phyloP scores from a whole-genome alignment of 352 stramenopile species.

The Pythium folliculosum region DNA sequence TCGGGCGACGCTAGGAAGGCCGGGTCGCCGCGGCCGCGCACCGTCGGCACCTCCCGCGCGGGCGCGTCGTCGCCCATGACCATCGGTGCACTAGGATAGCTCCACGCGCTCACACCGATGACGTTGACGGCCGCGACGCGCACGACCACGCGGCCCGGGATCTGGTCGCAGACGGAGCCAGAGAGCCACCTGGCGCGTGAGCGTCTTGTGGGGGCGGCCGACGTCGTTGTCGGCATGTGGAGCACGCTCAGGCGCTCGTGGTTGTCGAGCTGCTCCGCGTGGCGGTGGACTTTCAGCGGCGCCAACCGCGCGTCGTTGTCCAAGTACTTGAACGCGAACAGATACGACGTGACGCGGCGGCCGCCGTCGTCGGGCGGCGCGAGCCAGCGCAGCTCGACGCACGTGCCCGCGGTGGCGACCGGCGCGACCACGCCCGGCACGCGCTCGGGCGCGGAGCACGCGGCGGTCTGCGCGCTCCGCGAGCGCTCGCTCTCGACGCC shows the following conservation, averaged over 20 bases:
- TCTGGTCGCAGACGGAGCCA: slow-evolving; percentile 46
- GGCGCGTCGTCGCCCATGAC: neutral
- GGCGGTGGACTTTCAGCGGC: slow-evolving; percentile 18
- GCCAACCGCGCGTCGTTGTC: neutral
- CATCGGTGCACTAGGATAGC: slow-evolving; percentile 37
- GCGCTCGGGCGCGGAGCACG: slow-evolving; percentile 40
- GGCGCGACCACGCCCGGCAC: slow-evolving; percentile 46
- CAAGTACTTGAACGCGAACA: slow-evolving; percentile 31
- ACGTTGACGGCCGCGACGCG: slow-evolving; percentile 67
- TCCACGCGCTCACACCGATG: slow-evolving; percentile 62
- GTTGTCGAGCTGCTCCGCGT: neutral
- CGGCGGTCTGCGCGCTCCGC: slow-evolving; percentile 38
- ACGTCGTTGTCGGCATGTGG: neutral
- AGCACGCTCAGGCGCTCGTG: slow-evolving; percentile 10
- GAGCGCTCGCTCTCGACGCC: slow-evolving; percentile 60
- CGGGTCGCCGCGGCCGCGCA: slow-evolving; percentile 54
- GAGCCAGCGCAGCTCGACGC: slow-evolving; percentile 59
- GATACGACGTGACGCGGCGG: slow-evolving; percentile 45
- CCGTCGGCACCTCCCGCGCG: slow-evolving; percentile 30
- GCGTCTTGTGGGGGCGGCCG: neutral
- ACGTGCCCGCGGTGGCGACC: slow-evolving; percentile 27
- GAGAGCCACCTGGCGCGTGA: slow-evolving; percentile 30
- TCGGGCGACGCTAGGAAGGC: neutral
- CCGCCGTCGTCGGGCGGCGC: slow-evolving; percentile 56
- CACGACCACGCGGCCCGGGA: slow-evolving; percentile 51